Evolutionary conservation across 2,329 filamentous ascomycete genomes (phyloP).

Genomic region (Colletotrichum sp.): DNA sequence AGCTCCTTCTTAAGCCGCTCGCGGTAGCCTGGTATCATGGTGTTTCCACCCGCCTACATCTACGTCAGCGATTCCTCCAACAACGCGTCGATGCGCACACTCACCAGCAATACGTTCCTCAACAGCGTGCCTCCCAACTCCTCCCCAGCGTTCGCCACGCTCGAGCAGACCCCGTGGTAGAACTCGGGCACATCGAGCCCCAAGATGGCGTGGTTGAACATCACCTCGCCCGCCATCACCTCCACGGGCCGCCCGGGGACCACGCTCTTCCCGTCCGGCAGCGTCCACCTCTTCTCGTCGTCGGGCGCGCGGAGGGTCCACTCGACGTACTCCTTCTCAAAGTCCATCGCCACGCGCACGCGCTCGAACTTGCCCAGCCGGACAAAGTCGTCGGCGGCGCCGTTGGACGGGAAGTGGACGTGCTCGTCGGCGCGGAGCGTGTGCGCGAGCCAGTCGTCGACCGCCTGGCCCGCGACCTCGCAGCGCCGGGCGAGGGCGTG

Average conservation of each 20-base stretch:
- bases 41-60: neutral
- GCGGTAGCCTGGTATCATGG: neutral
- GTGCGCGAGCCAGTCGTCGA: neutral
- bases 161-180: neutral
- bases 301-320: neutral
- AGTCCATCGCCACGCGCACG: neutral
- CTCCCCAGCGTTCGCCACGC: neutral
- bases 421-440: neutral
- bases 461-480: neutral
- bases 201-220: neutral
- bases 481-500: neutral
- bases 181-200: neutral
- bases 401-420: neutral
- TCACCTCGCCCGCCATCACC: neutral
- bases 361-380: neutral
- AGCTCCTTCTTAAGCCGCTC: neutral
- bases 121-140: neutral
- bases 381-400: neutral
- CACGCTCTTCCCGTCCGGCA: neutral
- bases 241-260: neutral
- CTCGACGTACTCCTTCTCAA: neutral
- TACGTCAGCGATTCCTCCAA: neutral
- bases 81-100: neutral
- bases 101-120: neutral
- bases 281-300: neutral